phyloP scores from a whole-genome alignment of 805 yeast species.

The Wickerhamiella azymoides region DNA sequence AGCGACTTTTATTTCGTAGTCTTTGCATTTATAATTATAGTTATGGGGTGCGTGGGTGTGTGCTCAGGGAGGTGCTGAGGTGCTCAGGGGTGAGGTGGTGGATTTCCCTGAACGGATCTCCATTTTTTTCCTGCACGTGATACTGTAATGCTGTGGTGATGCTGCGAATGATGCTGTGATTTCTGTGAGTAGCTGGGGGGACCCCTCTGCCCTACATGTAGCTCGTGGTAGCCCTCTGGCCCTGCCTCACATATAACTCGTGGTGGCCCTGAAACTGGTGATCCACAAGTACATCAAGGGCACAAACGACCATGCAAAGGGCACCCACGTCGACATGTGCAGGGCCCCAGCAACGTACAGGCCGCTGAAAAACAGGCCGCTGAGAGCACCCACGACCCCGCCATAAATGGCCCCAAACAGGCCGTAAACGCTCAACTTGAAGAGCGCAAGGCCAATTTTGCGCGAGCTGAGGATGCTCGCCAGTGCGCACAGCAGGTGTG shows the following conservation, averaged over 20 bases:
- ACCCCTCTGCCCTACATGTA: too few species aligned
- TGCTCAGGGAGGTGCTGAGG: too few species aligned
- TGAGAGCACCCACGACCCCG: constrained; percentile 54
- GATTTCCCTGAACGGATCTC: too few species aligned
- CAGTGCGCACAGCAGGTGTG: constrained; percentile 51
- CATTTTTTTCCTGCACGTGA: too few species aligned
- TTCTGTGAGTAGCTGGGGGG: too few species aligned
- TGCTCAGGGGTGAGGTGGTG: too few species aligned
- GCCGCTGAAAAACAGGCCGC: constrained; percentile 62
- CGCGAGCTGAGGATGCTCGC: constrained; percentile 43
- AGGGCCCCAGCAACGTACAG: constrained; percentile 69
- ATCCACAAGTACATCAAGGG: constrained; percentile 54
- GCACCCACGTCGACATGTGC: constrained; percentile 91
- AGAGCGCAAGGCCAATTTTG: constrained; percentile 10
- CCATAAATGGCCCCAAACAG: constrained; percentile 30
- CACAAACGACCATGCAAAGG: constrained; percentile 65
- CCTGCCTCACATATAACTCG: background rate
- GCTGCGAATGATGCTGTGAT: too few species aligned
- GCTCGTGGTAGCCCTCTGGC: too few species aligned
- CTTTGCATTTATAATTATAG: background rate
- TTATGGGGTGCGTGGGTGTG: too few species aligned
- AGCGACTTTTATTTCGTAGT: constrained; percentile 56
- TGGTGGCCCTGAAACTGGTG: constrained; percentile 34
- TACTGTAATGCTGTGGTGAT: too few species aligned
- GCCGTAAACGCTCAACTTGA: constrained; percentile 29